A percentile compares a stretch with the other conserved stretches of the same genome.
These are phyloP conservation scores for Trametes cingulata DNA, from an alignment of 768 basidiomycete species.

Conservation along the genomic window DNA sequence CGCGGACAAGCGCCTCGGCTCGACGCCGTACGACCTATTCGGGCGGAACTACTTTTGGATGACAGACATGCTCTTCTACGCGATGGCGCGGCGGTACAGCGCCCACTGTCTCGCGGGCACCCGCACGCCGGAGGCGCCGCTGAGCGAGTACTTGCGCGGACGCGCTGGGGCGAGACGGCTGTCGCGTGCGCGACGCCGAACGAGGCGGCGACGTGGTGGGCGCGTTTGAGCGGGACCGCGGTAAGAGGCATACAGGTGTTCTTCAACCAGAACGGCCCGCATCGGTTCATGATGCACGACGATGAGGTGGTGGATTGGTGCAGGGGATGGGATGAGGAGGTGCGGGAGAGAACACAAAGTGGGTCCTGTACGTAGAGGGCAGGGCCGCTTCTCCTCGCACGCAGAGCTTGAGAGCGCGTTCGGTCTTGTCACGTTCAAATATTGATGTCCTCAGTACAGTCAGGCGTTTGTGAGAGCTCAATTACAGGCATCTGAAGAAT, in stretches of 20 bases:
- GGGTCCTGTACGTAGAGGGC: not conserved
- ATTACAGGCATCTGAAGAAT: too few species aligned
- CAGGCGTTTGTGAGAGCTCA: too few species aligned
- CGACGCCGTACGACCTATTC: conserved; percentile 2
- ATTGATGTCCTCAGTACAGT: too few species aligned
- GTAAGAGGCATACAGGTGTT: conserved; percentile 2
- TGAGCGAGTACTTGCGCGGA: conserved; percentile 8
- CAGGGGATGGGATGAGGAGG: not conserved
- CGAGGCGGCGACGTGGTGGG: not conserved
- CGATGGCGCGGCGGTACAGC: not conserved
- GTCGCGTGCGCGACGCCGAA: not conserved
- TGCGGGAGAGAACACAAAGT: not conserved
- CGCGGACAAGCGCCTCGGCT: not conserved
- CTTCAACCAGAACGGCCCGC: not conserved
- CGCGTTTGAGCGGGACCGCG: not conserved
- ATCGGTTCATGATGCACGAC: conserved; percentile 6
- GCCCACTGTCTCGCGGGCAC: not conserved
- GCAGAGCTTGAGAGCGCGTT: too few species aligned
- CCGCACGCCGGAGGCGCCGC: not conserved
- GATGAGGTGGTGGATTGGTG: conserved; percentile 8
- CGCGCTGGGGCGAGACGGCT: conserved; percentile 2
- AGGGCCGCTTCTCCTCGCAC: too few species aligned
- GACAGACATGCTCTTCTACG: conserved; percentile 13
- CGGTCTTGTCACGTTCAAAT: too few species aligned
- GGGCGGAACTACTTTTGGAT: conserved; percentile 17